These are phyloP conservation scores for Cordyceps cateniannulata DNA, from an alignment of 2,329 filamentous ascomycete genomes.

Conservation along the genomic window DNA sequence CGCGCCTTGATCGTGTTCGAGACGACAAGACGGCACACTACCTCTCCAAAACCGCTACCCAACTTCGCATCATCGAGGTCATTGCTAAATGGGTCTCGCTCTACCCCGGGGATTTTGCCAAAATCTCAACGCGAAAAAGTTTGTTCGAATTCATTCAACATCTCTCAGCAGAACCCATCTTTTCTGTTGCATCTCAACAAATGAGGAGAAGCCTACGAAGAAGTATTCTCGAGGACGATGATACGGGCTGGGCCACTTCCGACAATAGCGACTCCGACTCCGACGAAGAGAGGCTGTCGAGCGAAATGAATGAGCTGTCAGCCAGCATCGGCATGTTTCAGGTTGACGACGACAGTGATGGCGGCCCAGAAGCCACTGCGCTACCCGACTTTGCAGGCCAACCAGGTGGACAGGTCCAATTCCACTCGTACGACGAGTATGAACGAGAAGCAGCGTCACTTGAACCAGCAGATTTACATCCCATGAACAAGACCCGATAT, in stretches of 20 bases:
- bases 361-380: slow-evolving; percentile 33
- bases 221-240: slow-evolving; percentile 75
- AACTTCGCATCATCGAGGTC: slow-evolving; percentile 76
- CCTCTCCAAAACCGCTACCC: slow-evolving; percentile 70
- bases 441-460: slow-evolving; percentile 70
- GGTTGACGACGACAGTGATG: slow-evolving; percentile 40
- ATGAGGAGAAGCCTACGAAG: slow-evolving; percentile 73
- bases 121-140: slow-evolving; percentile 62
- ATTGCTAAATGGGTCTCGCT: slow-evolving; percentile 82
- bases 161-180: slow-evolving; percentile 72
- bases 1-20: slow-evolving; percentile 65
- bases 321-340: slow-evolving; percentile 41
- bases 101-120: slow-evolving; percentile 91
- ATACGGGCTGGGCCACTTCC: slow-evolving; percentile 83
- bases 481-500: slow-evolving; percentile 80
- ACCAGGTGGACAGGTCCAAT: slow-evolving; percentile 44
- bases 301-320: slow-evolving; percentile 33
- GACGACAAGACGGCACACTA: slow-evolving; percentile 61
- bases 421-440: slow-evolving; percentile 69
- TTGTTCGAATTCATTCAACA: slow-evolving; percentile 69
- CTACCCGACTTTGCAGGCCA: slow-evolving; percentile 31
- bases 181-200: slow-evolving; percentile 77
- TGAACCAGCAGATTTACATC: slow-evolving; percentile 60
- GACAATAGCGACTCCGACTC: slow-evolving; percentile 48
- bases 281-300: slow-evolving; percentile 29